phyloP scores from a whole-genome alignment of 2,329 filamentous ascomycete genomes.

The Ophiocordyceps camponoti-leonardi region DNA sequence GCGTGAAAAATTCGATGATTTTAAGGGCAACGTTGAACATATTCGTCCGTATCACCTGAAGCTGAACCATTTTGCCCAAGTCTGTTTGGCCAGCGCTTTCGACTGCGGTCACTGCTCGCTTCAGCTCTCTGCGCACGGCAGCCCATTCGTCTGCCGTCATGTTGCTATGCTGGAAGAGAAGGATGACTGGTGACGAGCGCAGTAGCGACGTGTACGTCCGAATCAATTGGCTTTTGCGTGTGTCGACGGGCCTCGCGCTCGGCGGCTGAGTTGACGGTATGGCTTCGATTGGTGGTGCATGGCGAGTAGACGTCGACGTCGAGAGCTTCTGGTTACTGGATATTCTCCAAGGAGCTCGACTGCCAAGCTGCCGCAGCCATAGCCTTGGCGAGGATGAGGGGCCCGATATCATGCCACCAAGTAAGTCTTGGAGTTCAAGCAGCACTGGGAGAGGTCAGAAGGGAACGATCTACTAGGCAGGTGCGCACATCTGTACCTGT shows the following conservation, averaged over 20 bases:
- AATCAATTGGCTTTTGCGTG: slow-evolving; percentile 75
- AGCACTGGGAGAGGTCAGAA: too few species aligned
- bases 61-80: slow-evolving; percentile 45
- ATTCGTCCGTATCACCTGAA: slow-evolving; percentile 75
- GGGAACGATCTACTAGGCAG: too few species aligned
- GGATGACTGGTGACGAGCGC: slow-evolving; percentile 66
- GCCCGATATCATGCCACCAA: not conserved
- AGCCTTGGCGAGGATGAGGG: not conserved
- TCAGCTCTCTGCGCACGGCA: slow-evolving; percentile 24
- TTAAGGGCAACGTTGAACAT: slow-evolving; percentile 77
- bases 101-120: slow-evolving; percentile 25
- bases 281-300: not conserved
- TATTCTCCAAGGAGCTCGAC: not conserved
- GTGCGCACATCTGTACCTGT: too few species aligned
- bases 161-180: slow-evolving; percentile 64
- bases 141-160: slow-evolving; percentile 48
- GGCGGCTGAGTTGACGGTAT: slow-evolving; percentile 62
- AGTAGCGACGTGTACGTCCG: slow-evolving; percentile 79
- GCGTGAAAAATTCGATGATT: slow-evolving; percentile 69
- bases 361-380: not conserved
- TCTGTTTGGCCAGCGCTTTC: slow-evolving; percentile 17
- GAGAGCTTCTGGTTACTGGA: not conserved
- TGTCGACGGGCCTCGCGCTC: slow-evolving; percentile 70
- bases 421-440: too few species aligned
- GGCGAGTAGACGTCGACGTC: not conserved